Base-by-base conservation (phyloP, 2,329 filamentous ascomycete genomes). In the Simplicillium aogashimaense region DNA sequence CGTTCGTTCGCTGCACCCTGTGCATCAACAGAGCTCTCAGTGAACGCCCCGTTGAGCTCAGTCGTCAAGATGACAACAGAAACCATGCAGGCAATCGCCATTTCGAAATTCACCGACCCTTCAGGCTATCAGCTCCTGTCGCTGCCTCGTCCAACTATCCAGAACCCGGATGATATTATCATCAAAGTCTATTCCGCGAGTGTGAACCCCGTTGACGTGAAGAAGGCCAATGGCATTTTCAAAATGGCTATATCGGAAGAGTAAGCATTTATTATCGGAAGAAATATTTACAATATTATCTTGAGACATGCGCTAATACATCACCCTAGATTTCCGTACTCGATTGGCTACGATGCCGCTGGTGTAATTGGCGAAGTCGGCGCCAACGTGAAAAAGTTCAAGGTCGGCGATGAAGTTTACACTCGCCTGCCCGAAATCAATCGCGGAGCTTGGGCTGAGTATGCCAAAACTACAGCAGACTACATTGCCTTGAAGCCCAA, bases 161-260 rank as follows among this genome's bases (percentile, higher is more conserved):
- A 44, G 8, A 36, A 46, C 2, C 29, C 45, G 13, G 45, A 42
- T 10, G 49, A 56, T 20, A 48, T 58, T 10, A 36, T 62, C 13
- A 61, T 70, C 31, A 59, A 54, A 36, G 63, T 69, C 8, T 53
- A 65, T 39, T 65, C 66, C 3, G 65, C 65, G 1, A 61, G 58
- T 35, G 53, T 69, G 32, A 69, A 71, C 43, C 64, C 67, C 1
- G 52, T 69, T 3, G 66, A 70, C 50, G 56, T 68, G 4, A 63
- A 64, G 44, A 59, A 58, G 38, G 65, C 63, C 1, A 49, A 50
- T 13, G 64, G 63, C 1, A 44, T 53, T 1, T 41, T 61, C 30
- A 65, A 64, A 36, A 12, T 52, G 10, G 52, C 52, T 7, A 10
- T 59, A 3, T 48, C 53, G 35, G 59, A 61, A 35, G 29, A 44